Conservation (phyloP, 768 basidiomycete species). For the Tephrocybe sp. region DNA sequence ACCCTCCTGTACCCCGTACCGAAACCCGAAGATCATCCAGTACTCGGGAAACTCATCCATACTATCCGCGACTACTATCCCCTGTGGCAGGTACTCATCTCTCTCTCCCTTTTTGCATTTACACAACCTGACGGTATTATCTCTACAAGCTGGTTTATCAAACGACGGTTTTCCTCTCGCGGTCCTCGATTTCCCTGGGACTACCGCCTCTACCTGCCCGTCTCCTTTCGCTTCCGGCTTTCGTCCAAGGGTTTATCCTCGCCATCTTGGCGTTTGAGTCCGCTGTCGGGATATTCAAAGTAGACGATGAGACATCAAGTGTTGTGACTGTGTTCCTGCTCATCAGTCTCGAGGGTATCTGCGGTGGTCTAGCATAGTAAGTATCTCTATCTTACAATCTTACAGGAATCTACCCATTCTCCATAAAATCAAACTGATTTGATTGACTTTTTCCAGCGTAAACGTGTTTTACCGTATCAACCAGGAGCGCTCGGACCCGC, state of each 20-base stretch:
- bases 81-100: conserved; percentile 75
- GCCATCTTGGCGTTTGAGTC: conserved; percentile 54
- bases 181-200: conserved; percentile 75
- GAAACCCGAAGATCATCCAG: conserved; percentile 47
- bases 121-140: background rate
- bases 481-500: conserved; percentile 57
- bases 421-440: background rate
- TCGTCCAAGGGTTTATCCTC: conserved; percentile 62
- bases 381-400: conserved; percentile 26
- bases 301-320: conserved; percentile 35
- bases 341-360: conserved; percentile 86
- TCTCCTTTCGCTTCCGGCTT: conserved; percentile 63
- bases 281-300: conserved; percentile 52
- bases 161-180: conserved; percentile 70
- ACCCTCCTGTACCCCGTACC: conserved; percentile 89
- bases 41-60: conserved; percentile 78
- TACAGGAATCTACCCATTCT: background rate
- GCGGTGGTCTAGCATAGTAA: conserved; percentile 90
- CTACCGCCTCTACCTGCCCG: conserved; percentile 65
- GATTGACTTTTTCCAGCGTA: conserved; percentile 47
- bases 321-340: conserved; percentile 66
- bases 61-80: conserved; percentile 92
- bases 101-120: background rate
- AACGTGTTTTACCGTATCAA: conserved; percentile 86
- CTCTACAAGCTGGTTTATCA: conserved; percentile 56